Conservation (phyloP, 257 asterid species). For the Ligustrum vulgare region DNA sequence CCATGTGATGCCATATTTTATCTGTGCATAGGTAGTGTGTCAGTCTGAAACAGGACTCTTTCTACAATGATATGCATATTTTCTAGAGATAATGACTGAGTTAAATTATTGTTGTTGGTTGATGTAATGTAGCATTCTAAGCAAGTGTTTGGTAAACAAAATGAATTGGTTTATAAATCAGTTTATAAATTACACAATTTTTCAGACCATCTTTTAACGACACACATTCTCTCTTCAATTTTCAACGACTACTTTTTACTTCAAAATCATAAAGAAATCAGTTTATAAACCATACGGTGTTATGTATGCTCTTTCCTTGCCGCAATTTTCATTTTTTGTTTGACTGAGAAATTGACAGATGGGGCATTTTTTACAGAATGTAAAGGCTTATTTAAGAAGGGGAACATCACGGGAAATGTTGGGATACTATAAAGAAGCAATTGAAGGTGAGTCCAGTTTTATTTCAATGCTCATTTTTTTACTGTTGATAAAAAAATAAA, state of each 20-base stretch:
- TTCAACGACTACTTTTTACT: too few relatives aligned
- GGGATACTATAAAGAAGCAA: slow-evolving; percentile 75
- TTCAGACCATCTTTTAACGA: too few relatives aligned
- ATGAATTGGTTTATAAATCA: too few relatives aligned
- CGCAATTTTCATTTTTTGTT: neutral
- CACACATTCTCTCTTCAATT: too few relatives aligned
- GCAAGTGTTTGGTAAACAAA: too few relatives aligned
- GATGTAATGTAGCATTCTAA: too few relatives aligned
- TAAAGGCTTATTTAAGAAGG: slow-evolving; percentile 84
- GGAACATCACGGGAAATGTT: slow-evolving; percentile 93
- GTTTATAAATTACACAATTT: too few relatives aligned
- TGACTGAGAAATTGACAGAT: slow-evolving; percentile 2
- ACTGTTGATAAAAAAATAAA: neutral
- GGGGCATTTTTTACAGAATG: slow-evolving; percentile 57
- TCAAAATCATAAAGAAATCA: too few relatives aligned
- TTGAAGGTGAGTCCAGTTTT: slow-evolving; percentile 56
- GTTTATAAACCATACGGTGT: too few relatives aligned
- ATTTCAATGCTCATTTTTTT: slow-evolving; percentile 5
- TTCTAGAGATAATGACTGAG: slow-evolving; percentile 1
- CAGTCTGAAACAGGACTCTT: neutral
- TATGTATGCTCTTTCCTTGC: slow-evolving; percentile 11
- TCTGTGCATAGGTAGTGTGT: neutral
- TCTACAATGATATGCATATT: neutral
- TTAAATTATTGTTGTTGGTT: slow-evolving; percentile 1
- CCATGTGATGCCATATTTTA: neutral